Conservation (phyloP, 176 grass and related monocot species). For the bread wheat (Triticum aestivum) region IWGSC_CS_RefSeq_v2.1 NC_057797.1:426232378-426232877, state of each 20-base stretch:
- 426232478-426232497: constrained; percentile 15
- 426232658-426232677: not conserved
- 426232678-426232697: not conserved
- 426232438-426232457: constrained; percentile 9
- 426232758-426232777: constrained; percentile 18
- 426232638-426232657: not conserved
- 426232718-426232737: constrained; percentile 84
- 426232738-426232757: constrained; percentile 40
- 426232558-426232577: constrained; percentile 83
- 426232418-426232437: not conserved
- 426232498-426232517: constrained; percentile 83
- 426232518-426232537: constrained; percentile 72
- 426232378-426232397: constrained; percentile 79
- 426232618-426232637: constrained; percentile 24
- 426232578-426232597: not conserved
- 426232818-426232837: not conserved
- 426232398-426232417: constrained; percentile 55
- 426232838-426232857: not conserved
- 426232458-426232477: not conserved
- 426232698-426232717: constrained; percentile 64
- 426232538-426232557: constrained; percentile 92
- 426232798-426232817: not conserved
- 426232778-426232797: constrained; percentile 39
- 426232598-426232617: constrained; percentile 39
- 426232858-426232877: not conserved